phyloP scores from a whole-genome alignment of 2,329 filamentous ascomycete species.

The Botrytis medusae region DNA sequence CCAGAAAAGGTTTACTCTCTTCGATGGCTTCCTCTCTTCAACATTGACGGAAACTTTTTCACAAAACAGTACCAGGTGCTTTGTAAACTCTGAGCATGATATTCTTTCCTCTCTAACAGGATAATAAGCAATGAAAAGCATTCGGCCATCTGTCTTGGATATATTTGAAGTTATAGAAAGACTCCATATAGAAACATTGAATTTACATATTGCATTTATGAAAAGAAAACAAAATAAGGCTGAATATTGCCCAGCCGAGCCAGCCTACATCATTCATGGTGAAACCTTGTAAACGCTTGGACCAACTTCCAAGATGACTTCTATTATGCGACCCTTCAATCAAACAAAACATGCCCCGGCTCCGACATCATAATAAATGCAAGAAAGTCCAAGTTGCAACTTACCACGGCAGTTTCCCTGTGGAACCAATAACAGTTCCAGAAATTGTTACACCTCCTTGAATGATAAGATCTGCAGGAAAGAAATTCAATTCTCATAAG shows the following conservation, averaged over 20 bases:
- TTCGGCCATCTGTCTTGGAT: too few species aligned
- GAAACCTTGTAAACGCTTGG: constrained; percentile 18
- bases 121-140: too few species aligned
- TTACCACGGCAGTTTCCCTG: constrained; percentile 13
- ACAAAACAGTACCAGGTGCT: too few species aligned
- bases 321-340: constrained; percentile 3
- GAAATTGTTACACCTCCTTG: not conserved
- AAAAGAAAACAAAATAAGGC: constrained; percentile 12
- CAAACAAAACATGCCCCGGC: not conserved
- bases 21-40: not conserved
- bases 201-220: not conserved
- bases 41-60: not conserved
- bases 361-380: constrained; percentile 7
- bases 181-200: not conserved
- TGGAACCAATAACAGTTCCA: not conserved
- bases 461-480: constrained; percentile 1
- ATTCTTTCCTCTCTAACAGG: too few species aligned
- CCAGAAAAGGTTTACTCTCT: not conserved
- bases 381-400: constrained; percentile 10
- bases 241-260: not conserved
- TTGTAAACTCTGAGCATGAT: not conserved
- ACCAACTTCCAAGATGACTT: constrained; percentile 7
- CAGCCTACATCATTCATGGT: not conserved
- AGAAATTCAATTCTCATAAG: not conserved
- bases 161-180: not conserved